Evolutionary conservation across 2,329 filamentous ascomycete genomes (phyloP), one percentile per base, ranked within the genome.

Genomic region (Penicillium fuscoglaucum): DNA sequence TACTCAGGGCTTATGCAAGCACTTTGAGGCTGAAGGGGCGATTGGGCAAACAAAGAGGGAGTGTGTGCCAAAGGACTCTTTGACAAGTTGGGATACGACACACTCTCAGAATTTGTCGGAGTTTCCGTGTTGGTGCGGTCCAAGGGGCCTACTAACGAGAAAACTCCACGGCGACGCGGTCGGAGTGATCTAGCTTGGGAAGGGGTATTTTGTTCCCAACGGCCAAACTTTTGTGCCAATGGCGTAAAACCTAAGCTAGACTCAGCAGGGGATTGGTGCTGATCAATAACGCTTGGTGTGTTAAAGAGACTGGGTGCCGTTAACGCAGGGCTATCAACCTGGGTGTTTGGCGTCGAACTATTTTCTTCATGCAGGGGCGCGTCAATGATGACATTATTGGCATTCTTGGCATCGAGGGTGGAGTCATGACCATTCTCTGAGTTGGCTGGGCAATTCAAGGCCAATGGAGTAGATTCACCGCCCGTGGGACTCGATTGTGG

Each of bases 151-250:
- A 62, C 69, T 45, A 75, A 66, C 7, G 75, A 78, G 61, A 78
- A 78, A 43, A 76, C 66, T 37, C 57, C 72, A 59, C 63, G 71
- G 45, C 50, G 69, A 62, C 64, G 73, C 35, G 62, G 66, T 55
- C 63, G 65, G 24, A 44, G 66, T 53, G 60, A 66, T 69, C 66
- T 61, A 66, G 55, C 54, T 49, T 72, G 71, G 61, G 83, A 68
- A 3, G 86, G 85, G 62, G 84, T 89, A 26, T 79, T 79, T 1
- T 87, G 80, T 62, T 82, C 81, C 88, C 89, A 91, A 26, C 81
- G 79, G 58, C 78, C 82, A 5, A 90, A 75, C 66, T 87, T 83
- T 39, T 82, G 78, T 4, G 84, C 84, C 39, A 91, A 76, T 26
- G 87, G 85, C 1, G 86, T 89, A 61, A 90, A 88, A 2, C 86